Base-by-base conservation (phyloP, 768 basidiomycete species). In the Mycena alexandri region DNA sequence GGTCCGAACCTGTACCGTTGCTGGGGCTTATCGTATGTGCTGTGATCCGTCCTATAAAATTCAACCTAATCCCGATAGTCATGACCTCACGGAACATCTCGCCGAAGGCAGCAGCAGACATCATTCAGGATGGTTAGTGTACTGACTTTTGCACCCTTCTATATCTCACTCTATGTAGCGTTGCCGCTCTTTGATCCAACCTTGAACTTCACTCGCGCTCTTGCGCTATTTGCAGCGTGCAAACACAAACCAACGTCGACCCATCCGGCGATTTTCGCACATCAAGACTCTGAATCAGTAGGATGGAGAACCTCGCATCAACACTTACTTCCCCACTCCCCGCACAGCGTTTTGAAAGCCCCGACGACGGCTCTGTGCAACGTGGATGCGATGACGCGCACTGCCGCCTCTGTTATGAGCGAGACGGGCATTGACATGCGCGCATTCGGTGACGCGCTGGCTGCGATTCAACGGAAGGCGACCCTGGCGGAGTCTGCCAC, bases 121-220 rank as follows among this genome's bases (percentile, higher is more conserved):
- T 80, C 21, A 75, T 89, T 8, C 80, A 85, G 73, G 73, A 83
- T 59, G 85, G 87, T 85, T 55, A 65, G 78, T 74, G 29, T 6
- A 3, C 29, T 22, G 9, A 34, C 38, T 16, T 22, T 24, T 21
- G 21, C 38, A 44, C 1, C 17, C 43, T 13, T 3, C 17, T 34
- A 22, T 10, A 55, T 46, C 29, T 19, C 16, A 25, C 17, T 21
- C 8, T 33, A 12, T 25, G 14, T 61, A 86, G 88, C 81, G 11
- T 79, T 89, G 11, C 88, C 88, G 6, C 78, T 89, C 4, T 89
- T 87, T 75, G 83, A 85, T 65, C 80, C 83, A 16, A 86, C 87
- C 0, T 67, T 74, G 33, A 76, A 77, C 54, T 87, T 89, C 73
- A 81, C 75, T 21, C 81, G 79, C 3, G 82, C 84, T 53, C 79